Evolutionary conservation across 495 filamentous ascomycete genomes (phyloP).

Genomic region (Thermothielavioides terrestris): DNA sequence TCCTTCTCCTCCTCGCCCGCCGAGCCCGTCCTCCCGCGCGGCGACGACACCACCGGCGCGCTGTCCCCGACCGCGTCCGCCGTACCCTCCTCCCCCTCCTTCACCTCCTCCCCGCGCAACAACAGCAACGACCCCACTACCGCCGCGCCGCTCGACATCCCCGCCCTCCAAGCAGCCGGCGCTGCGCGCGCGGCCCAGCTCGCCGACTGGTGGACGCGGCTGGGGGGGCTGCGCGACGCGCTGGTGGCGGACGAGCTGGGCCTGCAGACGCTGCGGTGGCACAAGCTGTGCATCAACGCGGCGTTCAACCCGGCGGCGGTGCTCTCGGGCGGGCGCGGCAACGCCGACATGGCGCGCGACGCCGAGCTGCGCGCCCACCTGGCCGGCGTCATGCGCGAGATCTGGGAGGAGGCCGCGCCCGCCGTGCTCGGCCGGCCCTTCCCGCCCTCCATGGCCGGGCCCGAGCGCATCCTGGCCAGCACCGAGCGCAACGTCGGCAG

Average conservation of each 20-base stretch:
- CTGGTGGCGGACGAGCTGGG: constrained; percentile 40
- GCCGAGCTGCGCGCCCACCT: constrained; percentile 41
- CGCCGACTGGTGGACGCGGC: constrained; percentile 30
- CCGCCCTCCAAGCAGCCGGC: constrained; percentile 22
- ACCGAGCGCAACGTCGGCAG: constrained; percentile 48
- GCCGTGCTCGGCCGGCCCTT: constrained; percentile 40
- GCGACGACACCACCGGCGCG: constrained; percentile 11
- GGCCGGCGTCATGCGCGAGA: constrained; percentile 49
- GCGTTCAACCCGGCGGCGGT: constrained; percentile 56
- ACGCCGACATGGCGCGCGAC: constrained; percentile 47
- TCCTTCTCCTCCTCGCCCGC: constrained; percentile 2
- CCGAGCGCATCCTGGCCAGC: constrained; percentile 46
- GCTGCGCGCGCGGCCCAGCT: constrained; percentile 21
- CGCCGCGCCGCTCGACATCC: not conserved
- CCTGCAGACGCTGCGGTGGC: constrained; percentile 52
- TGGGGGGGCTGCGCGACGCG: constrained; percentile 46
- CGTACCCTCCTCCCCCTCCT: too few species aligned
- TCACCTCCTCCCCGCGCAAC: constrained; percentile 14
- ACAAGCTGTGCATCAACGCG: constrained; percentile 58
- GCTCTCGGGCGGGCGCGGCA: constrained; percentile 45
- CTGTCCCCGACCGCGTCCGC: constrained; percentile 1
- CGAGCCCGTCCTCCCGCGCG: not conserved
- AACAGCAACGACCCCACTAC: not conserved
- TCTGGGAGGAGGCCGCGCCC: constrained; percentile 43
- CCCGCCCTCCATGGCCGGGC: constrained; percentile 38